phyloP scores from a whole-genome alignment of 2,329 filamentous ascomycete genomes.

The Neopestalotiopsis rosae region DNA sequence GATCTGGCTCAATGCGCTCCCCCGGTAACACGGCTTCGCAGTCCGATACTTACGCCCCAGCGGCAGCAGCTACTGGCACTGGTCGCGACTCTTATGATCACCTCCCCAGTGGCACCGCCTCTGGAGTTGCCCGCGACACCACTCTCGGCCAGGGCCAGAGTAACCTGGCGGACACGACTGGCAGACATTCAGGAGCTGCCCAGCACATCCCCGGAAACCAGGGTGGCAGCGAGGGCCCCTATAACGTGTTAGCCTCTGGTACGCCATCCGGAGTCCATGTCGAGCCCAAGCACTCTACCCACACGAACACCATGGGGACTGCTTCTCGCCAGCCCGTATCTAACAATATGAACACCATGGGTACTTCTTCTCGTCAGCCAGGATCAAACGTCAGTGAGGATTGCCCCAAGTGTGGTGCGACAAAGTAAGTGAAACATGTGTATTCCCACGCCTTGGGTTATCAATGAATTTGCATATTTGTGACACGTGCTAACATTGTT shows the following conservation, averaged over 20 bases:
- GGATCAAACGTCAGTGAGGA: background rate
- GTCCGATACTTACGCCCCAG: background rate
- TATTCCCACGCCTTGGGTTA: background rate
- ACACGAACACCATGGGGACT: background rate
- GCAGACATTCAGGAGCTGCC: background rate
- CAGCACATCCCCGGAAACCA: background rate
- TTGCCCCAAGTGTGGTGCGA: background rate
- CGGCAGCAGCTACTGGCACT: background rate
- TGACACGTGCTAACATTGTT: too few relatives aligned
- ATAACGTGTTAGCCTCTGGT: conserved; percentile 5
- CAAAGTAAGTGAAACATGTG: background rate
- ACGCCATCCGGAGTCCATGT: conserved; percentile 6
- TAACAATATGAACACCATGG: background rate
- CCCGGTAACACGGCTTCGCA: too few relatives aligned
- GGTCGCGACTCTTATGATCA: background rate
- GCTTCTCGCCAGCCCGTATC: background rate
- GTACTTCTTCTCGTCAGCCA: background rate
- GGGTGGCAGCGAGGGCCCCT: background rate
- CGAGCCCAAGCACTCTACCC: background rate
- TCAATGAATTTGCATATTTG: too few relatives aligned
- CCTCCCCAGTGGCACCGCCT: background rate
- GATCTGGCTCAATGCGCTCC: too few relatives aligned
- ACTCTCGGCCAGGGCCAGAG: background rate
- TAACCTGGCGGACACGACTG: background rate
- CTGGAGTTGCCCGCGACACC: background rate